phyloP scores from a whole-genome alignment of 2,329 filamentous ascomycete species.

The Sphaceloma murrayae region DNA sequence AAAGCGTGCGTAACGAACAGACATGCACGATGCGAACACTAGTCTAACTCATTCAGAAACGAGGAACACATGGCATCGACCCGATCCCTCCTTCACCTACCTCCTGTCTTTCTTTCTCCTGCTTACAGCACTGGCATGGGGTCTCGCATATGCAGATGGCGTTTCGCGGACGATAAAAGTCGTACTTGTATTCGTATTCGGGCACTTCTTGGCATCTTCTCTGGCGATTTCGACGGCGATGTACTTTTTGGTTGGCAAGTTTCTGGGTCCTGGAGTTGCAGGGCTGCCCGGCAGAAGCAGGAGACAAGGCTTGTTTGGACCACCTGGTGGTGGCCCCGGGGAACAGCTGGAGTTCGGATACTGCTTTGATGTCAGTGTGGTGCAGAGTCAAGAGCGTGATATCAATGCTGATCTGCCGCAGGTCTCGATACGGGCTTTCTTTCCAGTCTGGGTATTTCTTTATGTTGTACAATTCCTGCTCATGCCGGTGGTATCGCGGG shows the following conservation, averaged over 20 bases:
- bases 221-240: slow-evolving; percentile 52
- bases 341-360: slow-evolving; percentile 61
- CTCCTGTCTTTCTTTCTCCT: slow-evolving; percentile 56
- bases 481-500: slow-evolving; percentile 49
- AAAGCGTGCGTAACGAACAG: slow-evolving; percentile 34
- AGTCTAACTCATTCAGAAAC: slow-evolving; percentile 38
- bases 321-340: slow-evolving; percentile 38
- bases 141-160: slow-evolving; percentile 44
- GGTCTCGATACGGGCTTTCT: slow-evolving; percentile 57
- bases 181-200: slow-evolving; percentile 40
- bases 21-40: neutral
- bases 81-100: slow-evolving; percentile 61
- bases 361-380: slow-evolving; percentile 52
- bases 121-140: slow-evolving; percentile 48
- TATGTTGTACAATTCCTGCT: slow-evolving; percentile 59
- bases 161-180: slow-evolving; percentile 37
- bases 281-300: slow-evolving; percentile 43
- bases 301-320: slow-evolving; percentile 49
- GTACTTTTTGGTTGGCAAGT: slow-evolving; percentile 53
- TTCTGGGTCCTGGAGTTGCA: slow-evolving; percentile 50
- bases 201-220: slow-evolving; percentile 54
- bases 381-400: neutral
- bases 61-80: slow-evolving; percentile 60
- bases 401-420: slow-evolving; percentile 23
- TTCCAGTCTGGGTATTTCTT: slow-evolving; percentile 57